Conservation (phyloP, 164 flowering plant species). For the Dillenia turbinata region DNA sequence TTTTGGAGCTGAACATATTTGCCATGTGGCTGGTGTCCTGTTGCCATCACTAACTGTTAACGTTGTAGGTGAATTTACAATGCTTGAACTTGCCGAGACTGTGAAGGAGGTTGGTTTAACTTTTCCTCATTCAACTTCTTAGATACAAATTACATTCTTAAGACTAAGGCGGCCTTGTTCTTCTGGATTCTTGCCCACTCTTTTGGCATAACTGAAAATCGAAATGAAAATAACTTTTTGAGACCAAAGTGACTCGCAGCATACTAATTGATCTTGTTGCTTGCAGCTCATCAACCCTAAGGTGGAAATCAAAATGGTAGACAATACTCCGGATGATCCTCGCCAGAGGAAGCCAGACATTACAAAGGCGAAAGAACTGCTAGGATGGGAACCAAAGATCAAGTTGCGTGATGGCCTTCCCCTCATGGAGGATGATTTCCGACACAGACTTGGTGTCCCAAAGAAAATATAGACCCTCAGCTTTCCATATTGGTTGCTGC, state of each 20-base stretch:
- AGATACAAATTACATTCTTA: too few relatives aligned
- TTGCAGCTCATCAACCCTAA: conserved; percentile 64
- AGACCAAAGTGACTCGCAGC: too few relatives aligned
- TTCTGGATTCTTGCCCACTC: too few relatives aligned
- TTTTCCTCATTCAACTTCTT: background rate
- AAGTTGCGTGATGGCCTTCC: conserved; percentile 68
- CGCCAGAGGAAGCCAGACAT: conserved; percentile 83
- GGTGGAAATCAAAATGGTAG: conserved; percentile 53
- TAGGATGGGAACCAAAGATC: conserved; percentile 79
- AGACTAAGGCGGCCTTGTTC: too few relatives aligned
- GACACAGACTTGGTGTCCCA: conserved; percentile 49
- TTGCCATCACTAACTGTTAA: background rate
- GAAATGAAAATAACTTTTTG: background rate
- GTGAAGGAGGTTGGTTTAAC: conserved; percentile 61
- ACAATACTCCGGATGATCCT: conserved; percentile 92
- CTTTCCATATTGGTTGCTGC: too few relatives aligned
- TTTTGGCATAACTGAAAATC: background rate
- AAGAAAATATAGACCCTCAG: conserved; percentile 17
- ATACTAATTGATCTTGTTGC: background rate
- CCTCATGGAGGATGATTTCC: conserved; percentile 76
- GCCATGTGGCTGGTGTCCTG: background rate
- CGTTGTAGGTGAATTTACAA: conserved; percentile 74
- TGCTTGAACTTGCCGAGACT: conserved; percentile 87
- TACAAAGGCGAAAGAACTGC: conserved; percentile 31
- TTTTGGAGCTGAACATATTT: background rate